phyloP scores from a whole-genome alignment of 441 rosid species.

The Gossypium davidsonii region DNA sequence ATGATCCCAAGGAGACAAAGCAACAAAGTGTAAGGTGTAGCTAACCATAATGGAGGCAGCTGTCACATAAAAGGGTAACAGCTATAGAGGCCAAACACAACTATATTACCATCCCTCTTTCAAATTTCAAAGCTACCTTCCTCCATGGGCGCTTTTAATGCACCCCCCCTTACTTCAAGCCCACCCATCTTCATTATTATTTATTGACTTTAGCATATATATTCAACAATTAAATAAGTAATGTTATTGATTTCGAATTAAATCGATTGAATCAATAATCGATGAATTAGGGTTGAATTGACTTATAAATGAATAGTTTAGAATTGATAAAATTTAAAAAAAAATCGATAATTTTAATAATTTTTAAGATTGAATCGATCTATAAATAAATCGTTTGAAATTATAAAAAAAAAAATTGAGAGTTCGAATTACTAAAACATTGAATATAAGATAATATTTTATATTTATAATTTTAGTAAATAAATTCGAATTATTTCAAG shows the following conservation, averaged over 20 bases:
- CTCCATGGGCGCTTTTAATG: background rate
- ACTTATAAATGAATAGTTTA: too few species aligned
- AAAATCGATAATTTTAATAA: too few species aligned
- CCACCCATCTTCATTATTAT: background rate
- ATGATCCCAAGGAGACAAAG: background rate
- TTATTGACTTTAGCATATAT: background rate
- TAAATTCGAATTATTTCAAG: background rate
- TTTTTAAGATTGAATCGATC: too few species aligned
- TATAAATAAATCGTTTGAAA: too few species aligned
- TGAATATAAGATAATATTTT: background rate
- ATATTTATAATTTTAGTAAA: background rate
- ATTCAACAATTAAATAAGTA: too few species aligned
- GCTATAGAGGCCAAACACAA: background rate
- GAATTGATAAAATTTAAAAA: too few species aligned
- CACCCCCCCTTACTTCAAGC: background rate
- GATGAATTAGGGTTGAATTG: too few species aligned
- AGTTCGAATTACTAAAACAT: too few species aligned
- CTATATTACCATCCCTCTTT: background rate
- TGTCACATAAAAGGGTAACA: slow-evolving; percentile 26
- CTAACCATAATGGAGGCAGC: slow-evolving; percentile 5
- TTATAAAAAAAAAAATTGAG: too few species aligned
- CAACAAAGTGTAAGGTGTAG: background rate
- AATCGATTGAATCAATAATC: too few species aligned
- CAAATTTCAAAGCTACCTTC: slow-evolving; percentile 2
- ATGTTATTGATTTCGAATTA: too few species aligned